Conservation (phyloP, 1,284 basidiomycete species). For the Moesziomyces antarcticus region DNA sequence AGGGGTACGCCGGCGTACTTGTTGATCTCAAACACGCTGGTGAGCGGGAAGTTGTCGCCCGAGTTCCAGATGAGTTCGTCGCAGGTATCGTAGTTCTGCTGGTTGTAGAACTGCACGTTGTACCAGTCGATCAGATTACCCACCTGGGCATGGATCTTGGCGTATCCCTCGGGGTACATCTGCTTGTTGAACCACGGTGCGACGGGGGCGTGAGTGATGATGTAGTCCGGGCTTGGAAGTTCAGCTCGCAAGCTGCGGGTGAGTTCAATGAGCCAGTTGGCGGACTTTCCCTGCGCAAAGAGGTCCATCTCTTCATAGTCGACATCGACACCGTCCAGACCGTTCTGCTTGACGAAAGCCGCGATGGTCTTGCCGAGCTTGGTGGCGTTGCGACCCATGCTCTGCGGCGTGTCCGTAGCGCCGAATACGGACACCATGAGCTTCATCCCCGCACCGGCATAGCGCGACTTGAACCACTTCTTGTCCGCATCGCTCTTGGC, state of each 20-base stretch:
- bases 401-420: constrained; percentile 72
- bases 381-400: constrained; percentile 23
- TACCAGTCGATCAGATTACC: constrained; percentile 69
- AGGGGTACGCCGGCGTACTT: constrained; percentile 72
- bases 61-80: constrained; percentile 72
- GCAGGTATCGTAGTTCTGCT: constrained; percentile 46
- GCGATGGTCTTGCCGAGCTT: constrained; percentile 49
- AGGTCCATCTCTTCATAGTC: constrained; percentile 72
- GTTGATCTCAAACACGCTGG: constrained; percentile 75
- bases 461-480: constrained; percentile 66
- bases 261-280: constrained; percentile 68
- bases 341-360: constrained; percentile 70
- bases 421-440: constrained; percentile 68
- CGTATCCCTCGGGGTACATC: constrained; percentile 39
- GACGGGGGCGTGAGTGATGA: constrained; percentile 63
- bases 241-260: constrained; percentile 68
- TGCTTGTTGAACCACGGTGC: constrained; percentile 56
- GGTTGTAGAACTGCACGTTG: constrained; percentile 69
- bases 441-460: constrained; percentile 70
- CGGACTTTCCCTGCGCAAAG: constrained; percentile 31
- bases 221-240: constrained; percentile 69
- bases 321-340: constrained; percentile 74
- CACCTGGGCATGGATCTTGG: constrained; percentile 38
- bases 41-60: constrained; percentile 72
- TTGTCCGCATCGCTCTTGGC: constrained; percentile 42